phyloP scores from a whole-genome alignment of 2,329 filamentous ascomycete genomes.

The Karstenula rhodostoma region DNA sequence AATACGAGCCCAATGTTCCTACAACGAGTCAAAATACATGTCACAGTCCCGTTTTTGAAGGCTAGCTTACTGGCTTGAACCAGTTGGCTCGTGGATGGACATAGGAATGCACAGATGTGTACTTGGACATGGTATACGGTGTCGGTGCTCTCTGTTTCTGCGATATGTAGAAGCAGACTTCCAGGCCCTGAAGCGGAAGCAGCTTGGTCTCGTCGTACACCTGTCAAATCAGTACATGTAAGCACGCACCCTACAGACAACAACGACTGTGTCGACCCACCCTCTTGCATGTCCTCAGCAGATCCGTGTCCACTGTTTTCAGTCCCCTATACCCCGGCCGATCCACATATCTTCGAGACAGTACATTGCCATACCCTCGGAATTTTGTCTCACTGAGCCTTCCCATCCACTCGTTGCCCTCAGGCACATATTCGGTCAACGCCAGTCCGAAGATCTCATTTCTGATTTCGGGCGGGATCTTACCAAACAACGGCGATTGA shows the following conservation, averaged over 20 bases:
- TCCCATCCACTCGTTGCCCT: conserved; percentile 16
- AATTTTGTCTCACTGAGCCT: conserved; percentile 22
- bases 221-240: neutral
- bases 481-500: conserved; percentile 30
- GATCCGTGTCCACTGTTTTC: conserved; percentile 31
- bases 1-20: conserved; percentile 7
- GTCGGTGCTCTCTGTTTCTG: neutral
- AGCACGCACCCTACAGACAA: neutral
- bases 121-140: conserved; percentile 1
- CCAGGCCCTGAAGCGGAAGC: conserved; percentile 7
- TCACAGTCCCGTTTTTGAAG: neutral
- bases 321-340: conserved; percentile 34
- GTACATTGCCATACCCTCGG: conserved; percentile 26
- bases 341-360: neutral
- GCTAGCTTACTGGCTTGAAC: conserved; percentile 3
- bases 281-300: conserved; percentile 47
- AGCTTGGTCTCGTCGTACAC: conserved; percentile 8
- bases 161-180: conserved; percentile 11
- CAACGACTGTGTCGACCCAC: conserved; percentile 29
- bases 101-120: neutral
- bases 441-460: conserved; percentile 33
- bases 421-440: conserved; percentile 24
- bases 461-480: conserved; percentile 29
- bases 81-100: conserved; percentile 5
- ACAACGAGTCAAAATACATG: neutral